These are phyloP conservation scores for Teunomyces stri DNA, from an alignment of 805 yeast species.

Conservation along the genomic window DNA sequence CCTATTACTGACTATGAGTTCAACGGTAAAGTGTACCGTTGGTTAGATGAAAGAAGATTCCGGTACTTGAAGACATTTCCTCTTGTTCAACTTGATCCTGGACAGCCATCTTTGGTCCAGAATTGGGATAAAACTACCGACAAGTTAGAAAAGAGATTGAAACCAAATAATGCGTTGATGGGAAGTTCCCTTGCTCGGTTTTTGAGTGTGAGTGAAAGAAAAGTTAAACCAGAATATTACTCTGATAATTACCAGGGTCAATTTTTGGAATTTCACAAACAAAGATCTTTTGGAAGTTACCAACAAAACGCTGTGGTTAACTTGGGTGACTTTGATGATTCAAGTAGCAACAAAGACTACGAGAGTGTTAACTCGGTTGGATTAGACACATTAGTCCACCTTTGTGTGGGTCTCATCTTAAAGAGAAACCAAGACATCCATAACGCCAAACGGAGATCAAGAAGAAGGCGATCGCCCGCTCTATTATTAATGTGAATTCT, in stretches of 20 bases:
- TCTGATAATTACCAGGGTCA: not conserved
- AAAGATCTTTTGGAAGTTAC: not conserved
- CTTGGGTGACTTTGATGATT: not conserved
- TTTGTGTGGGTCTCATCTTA: conserved; percentile 6
- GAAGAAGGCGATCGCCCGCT: not conserved
- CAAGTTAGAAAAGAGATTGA: conserved; percentile 1
- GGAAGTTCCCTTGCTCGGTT: not conserved
- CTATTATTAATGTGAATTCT: too few species aligned
- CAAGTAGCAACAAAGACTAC: not conserved
- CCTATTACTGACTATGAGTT: conserved; percentile 9
- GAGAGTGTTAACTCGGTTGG: not conserved
- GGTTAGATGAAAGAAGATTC: conserved; percentile 6
- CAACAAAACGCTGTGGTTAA: conserved; percentile 1
- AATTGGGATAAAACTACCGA: conserved; percentile 6
- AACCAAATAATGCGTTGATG: not conserved
- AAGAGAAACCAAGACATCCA: conserved; percentile 7
- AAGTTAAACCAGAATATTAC: not conserved
- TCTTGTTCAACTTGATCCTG: not conserved
- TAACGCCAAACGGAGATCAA: not conserved
- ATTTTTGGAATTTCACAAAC: not conserved
- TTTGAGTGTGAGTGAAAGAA: not conserved
- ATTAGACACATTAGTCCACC: conserved; percentile 5
- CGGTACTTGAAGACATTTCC: not conserved
- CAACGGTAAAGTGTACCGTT: conserved; percentile 7
- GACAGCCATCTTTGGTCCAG: conserved; percentile 6